These are phyloP conservation scores for Myxozyma geophila DNA, from an alignment of 805 yeast species.

Conservation along the genomic window DNA sequence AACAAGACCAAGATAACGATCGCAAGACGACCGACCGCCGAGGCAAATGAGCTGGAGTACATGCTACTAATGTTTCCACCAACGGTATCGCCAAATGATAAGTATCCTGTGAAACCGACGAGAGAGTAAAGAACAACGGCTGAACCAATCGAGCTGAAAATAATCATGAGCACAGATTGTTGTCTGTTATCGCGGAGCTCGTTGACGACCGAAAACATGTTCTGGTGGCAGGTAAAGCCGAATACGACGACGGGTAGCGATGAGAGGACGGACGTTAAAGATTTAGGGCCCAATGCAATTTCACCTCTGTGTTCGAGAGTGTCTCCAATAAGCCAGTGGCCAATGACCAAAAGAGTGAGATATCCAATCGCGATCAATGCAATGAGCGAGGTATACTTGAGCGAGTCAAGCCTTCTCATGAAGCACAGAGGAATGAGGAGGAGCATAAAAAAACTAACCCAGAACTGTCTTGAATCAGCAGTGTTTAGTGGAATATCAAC, in stretches of 20 bases:
- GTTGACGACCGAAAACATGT: constrained; percentile 86
- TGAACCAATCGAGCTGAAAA: constrained; percentile 58
- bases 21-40: constrained; percentile 78
- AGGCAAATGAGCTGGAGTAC: constrained; percentile 67
- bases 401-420: constrained; percentile 74
- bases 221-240: constrained; percentile 95
- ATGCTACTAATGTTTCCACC: constrained; percentile 78
- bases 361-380: constrained; percentile 83
- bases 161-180: constrained; percentile 53
- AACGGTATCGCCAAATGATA: constrained; percentile 82
- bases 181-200: constrained; percentile 67
- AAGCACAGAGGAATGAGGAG: constrained; percentile 69
- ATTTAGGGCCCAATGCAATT: constrained; percentile 55
- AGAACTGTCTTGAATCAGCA: constrained; percentile 47
- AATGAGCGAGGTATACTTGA: constrained; percentile 81
- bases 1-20: constrained; percentile 79
- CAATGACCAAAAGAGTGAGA: constrained; percentile 69
- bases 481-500: constrained; percentile 12
- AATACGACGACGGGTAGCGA: constrained; percentile 91
- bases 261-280: constrained; percentile 54
- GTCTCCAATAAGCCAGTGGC: constrained; percentile 68
- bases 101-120: constrained; percentile 82
- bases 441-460: constrained; percentile 55
- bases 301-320: constrained; percentile 57
- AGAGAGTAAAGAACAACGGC: constrained; percentile 66